phyloP scores from a whole-genome alignment of 108 stramenopile species.

The Discostella pseudostelligera region DNA sequence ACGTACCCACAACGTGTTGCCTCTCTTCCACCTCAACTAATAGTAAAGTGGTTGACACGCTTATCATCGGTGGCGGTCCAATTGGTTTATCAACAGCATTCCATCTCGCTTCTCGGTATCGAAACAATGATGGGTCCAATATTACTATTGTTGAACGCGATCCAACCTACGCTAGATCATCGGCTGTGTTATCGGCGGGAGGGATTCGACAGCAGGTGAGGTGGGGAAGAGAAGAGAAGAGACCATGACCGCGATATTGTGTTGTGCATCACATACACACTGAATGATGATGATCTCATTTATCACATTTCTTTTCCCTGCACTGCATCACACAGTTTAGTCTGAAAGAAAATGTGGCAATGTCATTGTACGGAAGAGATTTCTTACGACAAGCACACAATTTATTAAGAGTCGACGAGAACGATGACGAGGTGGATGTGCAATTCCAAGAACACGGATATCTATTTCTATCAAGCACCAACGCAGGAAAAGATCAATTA shows the following conservation, averaged over 20 bases:
- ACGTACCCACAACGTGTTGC: too few relatives aligned
- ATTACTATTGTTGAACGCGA: slow-evolving; percentile 69
- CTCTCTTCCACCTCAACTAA: too few relatives aligned
- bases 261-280: neutral
- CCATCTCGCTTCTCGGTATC: slow-evolving; percentile 47
- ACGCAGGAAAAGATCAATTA: slow-evolving; percentile 40
- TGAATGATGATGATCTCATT: neutral
- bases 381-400: slow-evolving; percentile 45
- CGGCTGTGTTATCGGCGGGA: slow-evolving; percentile 64
- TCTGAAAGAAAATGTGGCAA: slow-evolving; percentile 63
- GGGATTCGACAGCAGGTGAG: slow-evolving; percentile 66
- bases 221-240: neutral
- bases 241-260: too few relatives aligned
- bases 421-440: slow-evolving; percentile 51
- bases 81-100: slow-evolving; percentile 68
- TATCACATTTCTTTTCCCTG: neutral
- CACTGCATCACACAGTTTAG: slow-evolving; percentile 17
- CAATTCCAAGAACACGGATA: slow-evolving; percentile 71
- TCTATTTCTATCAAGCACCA: slow-evolving; percentile 62
- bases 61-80: slow-evolving; percentile 69
- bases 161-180: slow-evolving; percentile 54
- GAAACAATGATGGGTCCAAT: neutral
- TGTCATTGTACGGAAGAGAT: slow-evolving; percentile 65
- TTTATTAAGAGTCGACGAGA: slow-evolving; percentile 25
- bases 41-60: slow-evolving; percentile 31